Conservation (phyloP, 768 basidiomycete species). For the Scleroderma bovista region DNA sequence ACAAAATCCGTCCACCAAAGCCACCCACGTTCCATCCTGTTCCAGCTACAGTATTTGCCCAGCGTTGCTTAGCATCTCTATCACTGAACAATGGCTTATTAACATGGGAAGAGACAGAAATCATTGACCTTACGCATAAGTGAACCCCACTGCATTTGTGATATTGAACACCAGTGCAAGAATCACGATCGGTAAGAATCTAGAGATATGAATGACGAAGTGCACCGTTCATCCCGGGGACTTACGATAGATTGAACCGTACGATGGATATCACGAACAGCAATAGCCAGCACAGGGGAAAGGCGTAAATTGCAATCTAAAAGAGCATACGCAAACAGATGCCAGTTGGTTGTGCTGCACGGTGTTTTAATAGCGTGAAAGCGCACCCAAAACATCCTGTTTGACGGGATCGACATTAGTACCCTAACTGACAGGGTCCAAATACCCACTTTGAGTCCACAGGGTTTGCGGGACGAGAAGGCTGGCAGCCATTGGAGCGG, state of each 20-base stretch:
- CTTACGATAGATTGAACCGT: conserved; percentile 84
- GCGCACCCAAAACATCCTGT: conserved; percentile 89
- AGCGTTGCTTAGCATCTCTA: conserved; percentile 88
- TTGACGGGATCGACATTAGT: conserved; percentile 3
- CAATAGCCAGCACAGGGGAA: conserved; percentile 83
- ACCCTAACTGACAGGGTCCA: conserved; percentile 7
- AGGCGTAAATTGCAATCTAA: conserved; percentile 83
- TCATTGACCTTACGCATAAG: conserved; percentile 67
- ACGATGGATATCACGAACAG: conserved; percentile 86
- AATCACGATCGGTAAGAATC: conserved; percentile 91
- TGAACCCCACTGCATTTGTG: conserved; percentile 94
- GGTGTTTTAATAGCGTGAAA: conserved; percentile 6
- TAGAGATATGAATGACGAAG: conserved; percentile 26
- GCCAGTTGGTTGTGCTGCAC: no score
- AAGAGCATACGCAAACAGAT: conserved; percentile 9
- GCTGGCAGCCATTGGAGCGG: conserved; percentile 39
- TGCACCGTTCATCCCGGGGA: conserved; percentile 11
- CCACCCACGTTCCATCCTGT: conserved; percentile 73
- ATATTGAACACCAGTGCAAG: conserved; percentile 95
- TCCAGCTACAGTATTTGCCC: conserved; percentile 74
- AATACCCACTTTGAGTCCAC: conserved; percentile 73
- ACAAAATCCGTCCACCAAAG: conserved; percentile 78
- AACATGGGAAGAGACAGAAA: neutral
- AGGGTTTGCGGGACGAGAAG: conserved; percentile 82
- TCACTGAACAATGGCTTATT: conserved; percentile 44